Conservation (phyloP, 192 early-diverging fungal genomes). For the Rhizophagus clarus region DNA sequence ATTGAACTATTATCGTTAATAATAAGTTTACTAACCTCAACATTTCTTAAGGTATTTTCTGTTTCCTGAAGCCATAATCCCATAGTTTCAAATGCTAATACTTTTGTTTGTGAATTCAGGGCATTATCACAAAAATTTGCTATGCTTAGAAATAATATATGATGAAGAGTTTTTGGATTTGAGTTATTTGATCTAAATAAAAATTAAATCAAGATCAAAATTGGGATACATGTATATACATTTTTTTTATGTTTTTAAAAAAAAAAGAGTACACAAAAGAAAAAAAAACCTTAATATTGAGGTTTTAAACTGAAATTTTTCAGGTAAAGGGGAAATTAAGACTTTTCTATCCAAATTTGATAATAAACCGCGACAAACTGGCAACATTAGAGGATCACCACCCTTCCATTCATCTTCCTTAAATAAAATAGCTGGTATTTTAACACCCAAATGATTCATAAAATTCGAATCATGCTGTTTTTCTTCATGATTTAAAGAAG, state of each 20-base stretch:
- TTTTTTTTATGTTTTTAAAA: background rate
- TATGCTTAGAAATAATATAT: slow-evolving; percentile 64
- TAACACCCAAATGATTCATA: slow-evolving; percentile 2
- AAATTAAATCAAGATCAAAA: background rate
- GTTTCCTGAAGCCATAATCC: slow-evolving; percentile 69
- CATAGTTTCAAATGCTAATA: slow-evolving; percentile 76
- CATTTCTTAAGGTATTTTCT: slow-evolving; percentile 42
- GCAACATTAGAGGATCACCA: slow-evolving; percentile 38
- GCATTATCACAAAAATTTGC: slow-evolving; percentile 62
- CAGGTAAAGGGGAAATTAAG: slow-evolving; percentile 15
- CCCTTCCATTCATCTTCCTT: slow-evolving; percentile 33
- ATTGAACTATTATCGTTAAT: background rate
- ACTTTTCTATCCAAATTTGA: slow-evolving; percentile 36
- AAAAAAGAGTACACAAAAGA: background rate
- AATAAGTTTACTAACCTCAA: background rate
- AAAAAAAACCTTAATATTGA: background rate
- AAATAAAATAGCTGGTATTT: slow-evolving; percentile 1
- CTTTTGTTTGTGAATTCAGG: slow-evolving; percentile 67
- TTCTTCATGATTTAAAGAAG: background rate
- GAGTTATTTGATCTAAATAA: background rate
- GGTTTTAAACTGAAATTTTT: background rate
- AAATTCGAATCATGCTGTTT: background rate
- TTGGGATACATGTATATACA: too few relatives aligned
- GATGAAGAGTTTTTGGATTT: slow-evolving; percentile 45
- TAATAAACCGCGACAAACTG: slow-evolving; percentile 40